Base-by-base conservation (phyloP, 345 rosid genomes). In the Populus davidiana region DNA sequence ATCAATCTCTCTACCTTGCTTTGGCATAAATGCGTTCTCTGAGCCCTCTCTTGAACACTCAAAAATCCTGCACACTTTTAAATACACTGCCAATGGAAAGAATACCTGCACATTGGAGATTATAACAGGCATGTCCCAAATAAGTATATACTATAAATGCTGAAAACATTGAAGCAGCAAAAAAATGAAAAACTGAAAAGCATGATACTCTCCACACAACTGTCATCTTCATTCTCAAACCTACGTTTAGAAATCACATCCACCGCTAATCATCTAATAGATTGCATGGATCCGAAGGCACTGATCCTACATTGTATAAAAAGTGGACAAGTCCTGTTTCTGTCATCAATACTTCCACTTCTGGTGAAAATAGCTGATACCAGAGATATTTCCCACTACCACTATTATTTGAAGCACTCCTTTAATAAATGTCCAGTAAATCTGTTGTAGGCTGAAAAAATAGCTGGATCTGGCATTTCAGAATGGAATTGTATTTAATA, bases 1-100 rank as follows among this genome's bases (percentile, higher is more conserved):
- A 76, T 92, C 80, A 72, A 96, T 91, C 82, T 80, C 83, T 67
- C 85, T 78, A 66, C 94, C 94, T 80, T 79, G 84, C 77, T 86
- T 91, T 4, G 90, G 79, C 49, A 75, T 79, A 29, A 80, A 86
- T 49, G 87, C 89, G 70, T 65, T 83, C 73, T 73, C 81, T 18
- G 3, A 68, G 38, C 88, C 90, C 54, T 72, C 80, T 77, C 70
- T 74, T 64, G 91, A 90, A 59, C 97, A 92, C 17, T 87, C 87
- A 23, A 92, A 91, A 67, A 94, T 83, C 80, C 80, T 81, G 75
- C 85, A 63, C 4, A 76, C 86, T 81, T 78, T 89, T 49, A 84
- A 62, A 69, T 83, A 84, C 81, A 90, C 68, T 4, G 87, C 81
- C 79, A 87, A 70, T 17, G 97, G 80, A 67, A 96, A 87, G 71